Percentiles rank a stretch among this genome's conserved stretches.
These are phyloP conservation scores for Neopestalotiopsis sp. DNA, from an alignment of 2,329 filamentous ascomycete species.

Conservation along the genomic window DNA sequence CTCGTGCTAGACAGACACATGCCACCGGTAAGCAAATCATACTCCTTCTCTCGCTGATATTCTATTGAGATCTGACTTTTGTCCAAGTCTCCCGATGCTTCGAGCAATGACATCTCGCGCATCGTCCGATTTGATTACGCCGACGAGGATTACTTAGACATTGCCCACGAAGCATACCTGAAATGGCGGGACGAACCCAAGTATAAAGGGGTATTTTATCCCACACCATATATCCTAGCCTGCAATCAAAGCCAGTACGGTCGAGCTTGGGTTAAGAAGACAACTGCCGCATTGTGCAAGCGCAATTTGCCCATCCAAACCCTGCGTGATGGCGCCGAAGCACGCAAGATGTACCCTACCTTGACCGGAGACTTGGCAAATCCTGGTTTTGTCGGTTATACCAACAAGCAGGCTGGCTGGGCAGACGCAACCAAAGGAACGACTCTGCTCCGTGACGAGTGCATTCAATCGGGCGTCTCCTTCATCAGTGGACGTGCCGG, in stretches of 20 bases:
- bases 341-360: not conserved
- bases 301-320: not conserved
- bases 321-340: not conserved
- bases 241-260: not conserved
- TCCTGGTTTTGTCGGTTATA: not conserved
- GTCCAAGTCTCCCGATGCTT: slow-evolving; percentile 37
- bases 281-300: not conserved
- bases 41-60: not conserved
- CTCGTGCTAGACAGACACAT: not conserved
- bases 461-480: slow-evolving; percentile 2
- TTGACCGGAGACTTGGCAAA: not conserved
- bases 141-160: slow-evolving; percentile 31
- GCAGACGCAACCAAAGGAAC: slow-evolving; percentile 9
- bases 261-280: not conserved
- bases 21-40: not conserved
- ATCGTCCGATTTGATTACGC: slow-evolving; percentile 41
- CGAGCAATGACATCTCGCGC: slow-evolving; percentile 44
- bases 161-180: slow-evolving; percentile 33
- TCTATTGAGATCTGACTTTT: not conserved
- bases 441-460: not conserved
- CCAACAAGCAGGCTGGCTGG: slow-evolving; percentile 5
- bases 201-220: not conserved
- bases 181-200: not conserved
- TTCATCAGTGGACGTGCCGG: slow-evolving; percentile 9
- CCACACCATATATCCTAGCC: not conserved